Percentiles rank a stretch among this genome's conserved stretches.
phyloP scores from a whole-genome alignment of 306 rosid genomes.

The Nissolia schottii region DNA sequence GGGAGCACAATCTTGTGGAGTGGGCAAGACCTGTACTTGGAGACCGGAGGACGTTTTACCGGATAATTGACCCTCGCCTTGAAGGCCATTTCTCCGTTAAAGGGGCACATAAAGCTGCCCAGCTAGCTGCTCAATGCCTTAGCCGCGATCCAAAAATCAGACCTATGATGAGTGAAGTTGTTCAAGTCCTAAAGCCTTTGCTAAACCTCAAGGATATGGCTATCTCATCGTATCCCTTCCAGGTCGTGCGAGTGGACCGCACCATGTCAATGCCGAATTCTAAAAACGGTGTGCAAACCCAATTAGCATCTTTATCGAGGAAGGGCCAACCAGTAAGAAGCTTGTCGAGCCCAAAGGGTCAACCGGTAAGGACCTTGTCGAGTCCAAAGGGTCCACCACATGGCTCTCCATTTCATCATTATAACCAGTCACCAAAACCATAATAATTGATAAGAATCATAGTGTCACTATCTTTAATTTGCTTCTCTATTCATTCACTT shows the following conservation, averaged over 20 bases:
- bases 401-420: conserved; percentile 55
- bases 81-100: conserved; percentile 92
- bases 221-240: conserved; percentile 63
- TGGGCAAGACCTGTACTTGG: conserved; percentile 85
- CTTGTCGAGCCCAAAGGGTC: conserved; percentile 64
- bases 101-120: conserved; percentile 78
- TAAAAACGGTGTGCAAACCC: conserved; percentile 58
- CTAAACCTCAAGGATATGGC: conserved; percentile 91
- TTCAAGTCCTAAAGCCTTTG: conserved; percentile 67
- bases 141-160: conserved; percentile 82
- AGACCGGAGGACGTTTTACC: conserved; percentile 71
- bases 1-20: conserved; percentile 90
- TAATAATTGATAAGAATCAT: conserved; percentile 29
- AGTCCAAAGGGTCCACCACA: conserved; percentile 60
- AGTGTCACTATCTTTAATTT: not conserved
- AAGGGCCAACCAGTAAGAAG: conserved; percentile 68
- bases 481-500: conserved; percentile 25
- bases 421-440: conserved; percentile 52
- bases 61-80: conserved; percentile 78
- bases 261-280: conserved; percentile 50
- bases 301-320: conserved; percentile 44
- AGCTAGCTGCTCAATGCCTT: conserved; percentile 80
- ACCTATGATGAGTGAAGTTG: conserved; percentile 84
- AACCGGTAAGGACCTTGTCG: conserved; percentile 60
- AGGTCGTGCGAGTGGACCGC: conserved; percentile 59